Base-by-base conservation (phyloP, 257 asterid species). In the Rhazya stricta region DNA sequence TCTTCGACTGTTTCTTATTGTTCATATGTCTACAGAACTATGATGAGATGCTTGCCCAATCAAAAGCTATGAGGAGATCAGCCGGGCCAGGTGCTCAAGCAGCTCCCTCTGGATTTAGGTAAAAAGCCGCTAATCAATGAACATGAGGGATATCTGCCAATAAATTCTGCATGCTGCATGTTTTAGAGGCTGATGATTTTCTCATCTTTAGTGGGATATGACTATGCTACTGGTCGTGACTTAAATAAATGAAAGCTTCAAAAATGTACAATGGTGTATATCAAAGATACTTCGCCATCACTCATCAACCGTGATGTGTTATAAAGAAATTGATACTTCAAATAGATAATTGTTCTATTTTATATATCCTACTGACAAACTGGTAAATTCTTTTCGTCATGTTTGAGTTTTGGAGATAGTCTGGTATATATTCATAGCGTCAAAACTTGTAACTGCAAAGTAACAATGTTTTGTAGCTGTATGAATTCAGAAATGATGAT, bases 101-200 rank as follows among this genome's bases (percentile, higher is more conserved):
- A 13, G 88, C 96, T 69, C 90, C 93, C 13, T 87, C 95, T 0
- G 91, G 93, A 67, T 82, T 87, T 77, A 82, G 96, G 78, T 91
- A 73, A 85, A 13, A 51, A 15, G 10, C 43, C 67, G 29, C 45
- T n/a, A 68, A n/a, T 29, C 15, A 0, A 51, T 7, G 61, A 65
- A 30, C 48, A 34, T 42, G 43, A 11, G 37, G 29, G 43, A 18
- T 42, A 23, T 42, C 19, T 1, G 54, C 43, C 16, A 71, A 57
- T 32, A 30, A 5, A 1, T 27, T 32, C 6, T 27, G 4, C 62
- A n/a, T 27, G 34, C 45, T 70, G 56, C 56, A 34, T 46, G 37
- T 10, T 69, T 68, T 46, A 69, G 57, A 27, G 72, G 53, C 29
- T 58, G 58, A 43, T 57, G 57, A 39, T 58, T 68, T 43, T 43